Percentiles rank a stretch among this genome's conserved stretches.
These are phyloP conservation scores for Penicillium malachiteum DNA, from an alignment of 495 filamentous ascomycete genomes.

Conservation along the genomic window DNA sequence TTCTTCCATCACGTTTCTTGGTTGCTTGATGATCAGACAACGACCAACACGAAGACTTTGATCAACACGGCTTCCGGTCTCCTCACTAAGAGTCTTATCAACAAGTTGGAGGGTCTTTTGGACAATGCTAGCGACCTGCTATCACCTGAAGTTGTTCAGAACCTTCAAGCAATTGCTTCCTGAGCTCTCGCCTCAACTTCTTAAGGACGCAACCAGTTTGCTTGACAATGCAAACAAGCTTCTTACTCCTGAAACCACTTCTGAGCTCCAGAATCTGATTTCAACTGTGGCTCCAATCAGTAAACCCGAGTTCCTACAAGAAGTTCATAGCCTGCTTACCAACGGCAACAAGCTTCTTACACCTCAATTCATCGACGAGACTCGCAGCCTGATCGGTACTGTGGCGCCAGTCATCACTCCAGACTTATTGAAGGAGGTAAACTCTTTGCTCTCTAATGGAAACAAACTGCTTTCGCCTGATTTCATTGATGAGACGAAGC, in stretches of 20 bases:
- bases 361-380: slow-evolving; percentile 33
- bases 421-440: slow-evolving; percentile 39
- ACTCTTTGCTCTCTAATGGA: slow-evolving; percentile 41
- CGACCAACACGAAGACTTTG: slow-evolving; percentile 35
- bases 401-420: slow-evolving; percentile 43
- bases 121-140: slow-evolving; percentile 24
- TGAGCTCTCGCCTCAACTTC: slow-evolving; percentile 23
- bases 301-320: slow-evolving; percentile 35
- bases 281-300: slow-evolving; percentile 28
- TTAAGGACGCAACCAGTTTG: slow-evolving; percentile 4
- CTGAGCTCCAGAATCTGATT: slow-evolving; percentile 19
- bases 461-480: slow-evolving; percentile 34
- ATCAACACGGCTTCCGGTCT: slow-evolving; percentile 28
- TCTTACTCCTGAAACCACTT: slow-evolving; percentile 21
- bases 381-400: slow-evolving; percentile 27
- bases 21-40: slow-evolving; percentile 43
- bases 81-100: slow-evolving; percentile 27
- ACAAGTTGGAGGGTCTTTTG: slow-evolving; percentile 32
- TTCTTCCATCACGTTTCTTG: slow-evolving; percentile 46
- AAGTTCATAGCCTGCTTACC: slow-evolving; percentile 36
- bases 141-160: slow-evolving; percentile 1
- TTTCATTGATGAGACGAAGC: slow-evolving; percentile 33
- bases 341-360: slow-evolving; percentile 38
- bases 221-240: slow-evolving; percentile 15
- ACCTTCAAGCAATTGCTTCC: slow-evolving; percentile 10